Base-by-base conservation (phyloP, 345 rosid species). In the Theobroma cacao region DNA sequence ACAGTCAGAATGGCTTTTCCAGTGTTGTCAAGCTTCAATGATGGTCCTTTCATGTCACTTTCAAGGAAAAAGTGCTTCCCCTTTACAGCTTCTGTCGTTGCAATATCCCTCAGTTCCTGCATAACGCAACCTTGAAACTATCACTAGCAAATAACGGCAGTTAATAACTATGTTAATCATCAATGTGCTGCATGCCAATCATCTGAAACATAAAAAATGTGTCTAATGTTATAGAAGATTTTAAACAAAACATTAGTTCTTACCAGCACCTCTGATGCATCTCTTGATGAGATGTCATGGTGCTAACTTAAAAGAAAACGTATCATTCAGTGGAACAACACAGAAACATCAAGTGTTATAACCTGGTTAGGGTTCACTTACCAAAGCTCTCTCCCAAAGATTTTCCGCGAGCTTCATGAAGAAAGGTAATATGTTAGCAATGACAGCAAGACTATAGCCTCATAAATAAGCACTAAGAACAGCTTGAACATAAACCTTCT, bases 21-120 rank as follows among this genome's bases (percentile, higher is more conserved):
- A 56, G 98, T 92, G 76, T 95, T 92, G 87, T 93, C 97, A 70
- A 92, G 94, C 89, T 93, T 95, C 90, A 95, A 75, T 59, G 81
- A 67, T 33, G 97, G 98, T 76, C 98, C 98, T 80, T 87, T 93
- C 77, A 95, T 87, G 81, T 93, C 98, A 47, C 85, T 78, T 85
- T 93, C 98, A 82, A 95, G 94, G 85, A 95, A 91, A 72, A 95
- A 95, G 79, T 87, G 82, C 78, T 95, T 93, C 63, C 98, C 98
- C 74, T 92, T 93, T 17, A 85, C 76, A 41, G 83, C 66, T 72
- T 87, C 89, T 20, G 83, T 61, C 82, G 87, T 91, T 67, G 94
- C 95, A 80, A 91, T 91, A 83, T 95, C 97, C 79, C 95, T 87
- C 24, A 93, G 67, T 87, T 92, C 93, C 98, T 95, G 83, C 87